Evolutionary conservation across 2,329 filamentous ascomycete species (phyloP).

Genomic region (Immersiporthe knoxdaviesiana): DNA sequence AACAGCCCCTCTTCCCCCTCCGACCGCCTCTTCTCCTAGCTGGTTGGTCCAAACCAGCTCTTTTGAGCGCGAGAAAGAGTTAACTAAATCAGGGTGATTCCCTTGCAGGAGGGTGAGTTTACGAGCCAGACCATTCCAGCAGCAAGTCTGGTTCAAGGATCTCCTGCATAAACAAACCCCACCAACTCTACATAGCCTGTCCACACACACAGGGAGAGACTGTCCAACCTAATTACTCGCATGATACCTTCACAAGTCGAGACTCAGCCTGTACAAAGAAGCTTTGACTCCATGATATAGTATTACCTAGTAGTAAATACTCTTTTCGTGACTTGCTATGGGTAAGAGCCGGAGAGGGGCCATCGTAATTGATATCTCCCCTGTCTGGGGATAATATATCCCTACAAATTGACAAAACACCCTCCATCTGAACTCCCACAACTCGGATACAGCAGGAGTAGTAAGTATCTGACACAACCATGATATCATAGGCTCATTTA

Average conservation of each 20-base stretch:
- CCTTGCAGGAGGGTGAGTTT: not conserved
- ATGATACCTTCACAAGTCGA: not conserved
- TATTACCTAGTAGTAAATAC: not conserved
- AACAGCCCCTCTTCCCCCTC: not conserved
- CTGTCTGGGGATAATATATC: not conserved
- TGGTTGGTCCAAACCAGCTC: not conserved
- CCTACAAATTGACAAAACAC: not conserved
- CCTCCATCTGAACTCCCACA: not conserved
- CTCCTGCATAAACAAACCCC: not conserved
- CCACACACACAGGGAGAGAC: not conserved
- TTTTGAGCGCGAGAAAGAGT: not conserved
- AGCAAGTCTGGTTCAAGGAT: not conserved
- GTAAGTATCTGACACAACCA: not conserved
- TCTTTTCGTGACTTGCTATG: too few relatives aligned
- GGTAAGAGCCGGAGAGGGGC: not conserved
- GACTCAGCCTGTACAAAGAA: not conserved
- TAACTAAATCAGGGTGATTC: not conserved
- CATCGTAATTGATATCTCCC: not conserved
- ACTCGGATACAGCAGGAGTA: not conserved
- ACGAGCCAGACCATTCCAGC: not conserved
- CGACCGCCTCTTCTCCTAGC: conserved; percentile 1
- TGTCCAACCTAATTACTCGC: not conserved
- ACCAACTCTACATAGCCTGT: not conserved
- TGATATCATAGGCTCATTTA: not conserved
- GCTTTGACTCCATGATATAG: not conserved